phyloP scores from a whole-genome alignment of 768 basidiomycete genomes.

The Leccinum truebloodii region DNA sequence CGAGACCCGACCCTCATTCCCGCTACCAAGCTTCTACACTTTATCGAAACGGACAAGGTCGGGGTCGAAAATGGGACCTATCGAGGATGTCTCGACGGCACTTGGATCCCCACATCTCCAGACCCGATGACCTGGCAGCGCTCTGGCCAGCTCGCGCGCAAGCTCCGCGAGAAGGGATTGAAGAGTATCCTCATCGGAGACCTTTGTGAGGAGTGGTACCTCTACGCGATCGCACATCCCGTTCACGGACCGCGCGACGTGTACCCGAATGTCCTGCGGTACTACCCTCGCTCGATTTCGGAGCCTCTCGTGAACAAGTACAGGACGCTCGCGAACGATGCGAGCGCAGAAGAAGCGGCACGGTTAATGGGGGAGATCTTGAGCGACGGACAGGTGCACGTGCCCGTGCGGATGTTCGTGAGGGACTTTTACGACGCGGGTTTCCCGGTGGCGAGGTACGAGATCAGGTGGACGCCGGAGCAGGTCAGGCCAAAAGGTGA shows the following conservation, averaged over 20 bases:
- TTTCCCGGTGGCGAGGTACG: slow-evolving; percentile 69
- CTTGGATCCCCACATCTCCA: slow-evolving; percentile 54
- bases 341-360: slow-evolving; percentile 43
- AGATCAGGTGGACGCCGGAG: slow-evolving; percentile 70
- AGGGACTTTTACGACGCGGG: slow-evolving; percentile 55
- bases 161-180: slow-evolving; percentile 57
- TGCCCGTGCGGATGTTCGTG: slow-evolving; percentile 63
- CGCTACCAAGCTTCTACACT: slow-evolving; percentile 49
- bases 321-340: slow-evolving; percentile 39
- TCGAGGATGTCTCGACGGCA: slow-evolving; percentile 61
- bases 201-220: slow-evolving; percentile 74
- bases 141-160: slow-evolving; percentile 55
- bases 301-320: slow-evolving; percentile 48
- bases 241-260: slow-evolving; percentile 52
- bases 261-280: slow-evolving; percentile 56
- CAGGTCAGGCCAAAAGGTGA: slow-evolving; percentile 55
- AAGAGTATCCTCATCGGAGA: slow-evolving; percentile 66
- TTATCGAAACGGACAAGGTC: slow-evolving; percentile 58
- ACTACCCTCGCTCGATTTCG: slow-evolving; percentile 54
- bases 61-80: slow-evolving; percentile 62
- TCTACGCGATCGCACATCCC: slow-evolving; percentile 71
- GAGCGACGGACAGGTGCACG: slow-evolving; percentile 63
- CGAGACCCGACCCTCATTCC: slow-evolving; percentile 50
- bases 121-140: slow-evolving; percentile 72
- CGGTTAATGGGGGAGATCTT: slow-evolving; percentile 59